A percentile compares a stretch with the other conserved stretches of the same genome.
Conservation (phyloP, 306 rosid species). For the Styphnolobium japonicum region DNA sequence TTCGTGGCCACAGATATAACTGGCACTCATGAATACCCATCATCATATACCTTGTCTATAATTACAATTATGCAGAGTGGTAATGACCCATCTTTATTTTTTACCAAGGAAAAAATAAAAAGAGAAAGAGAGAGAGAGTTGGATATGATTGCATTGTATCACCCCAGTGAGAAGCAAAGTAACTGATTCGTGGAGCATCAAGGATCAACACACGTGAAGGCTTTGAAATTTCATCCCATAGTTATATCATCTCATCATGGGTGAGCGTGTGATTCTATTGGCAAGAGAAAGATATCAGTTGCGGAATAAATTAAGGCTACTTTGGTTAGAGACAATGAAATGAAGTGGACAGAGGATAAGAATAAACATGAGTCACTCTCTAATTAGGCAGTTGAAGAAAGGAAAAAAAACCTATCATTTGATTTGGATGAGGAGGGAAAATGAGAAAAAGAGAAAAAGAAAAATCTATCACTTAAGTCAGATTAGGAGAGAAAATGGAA, state of each 20-base stretch:
- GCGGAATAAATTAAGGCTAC: slow-evolving; percentile 9
- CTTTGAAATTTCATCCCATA: slow-evolving; percentile 35
- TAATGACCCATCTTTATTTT: slow-evolving; percentile 37
- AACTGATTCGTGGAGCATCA: slow-evolving; percentile 35
- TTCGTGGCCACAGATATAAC: slow-evolving; percentile 38
- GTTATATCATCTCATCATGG: slow-evolving; percentile 39
- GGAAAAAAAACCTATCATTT: too few species aligned
- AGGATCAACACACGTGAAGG: slow-evolving; percentile 52
- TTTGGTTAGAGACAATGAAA: too few species aligned
- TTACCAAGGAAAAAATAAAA: slow-evolving; percentile 19
- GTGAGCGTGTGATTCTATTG: slow-evolving; percentile 48
- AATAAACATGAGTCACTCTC: too few species aligned
- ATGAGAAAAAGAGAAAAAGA: too few species aligned
- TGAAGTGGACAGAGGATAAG: too few species aligned
- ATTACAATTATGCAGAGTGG: slow-evolving; percentile 68
- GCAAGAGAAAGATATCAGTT: slow-evolving; percentile 32
- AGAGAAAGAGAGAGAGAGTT: neutral
- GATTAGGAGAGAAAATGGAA: too few species aligned
- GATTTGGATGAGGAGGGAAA: too few species aligned
- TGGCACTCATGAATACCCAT: slow-evolving; percentile 57
- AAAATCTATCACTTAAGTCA: too few species aligned
- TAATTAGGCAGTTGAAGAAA: too few species aligned
- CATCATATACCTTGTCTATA: slow-evolving; percentile 63
- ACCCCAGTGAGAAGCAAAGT: slow-evolving; percentile 2
- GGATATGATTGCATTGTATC: slow-evolving; percentile 38